Evolutionary conservation across 2,329 filamentous ascomycete genomes (phyloP).

Genomic region (Alternaria rosae): DNA sequence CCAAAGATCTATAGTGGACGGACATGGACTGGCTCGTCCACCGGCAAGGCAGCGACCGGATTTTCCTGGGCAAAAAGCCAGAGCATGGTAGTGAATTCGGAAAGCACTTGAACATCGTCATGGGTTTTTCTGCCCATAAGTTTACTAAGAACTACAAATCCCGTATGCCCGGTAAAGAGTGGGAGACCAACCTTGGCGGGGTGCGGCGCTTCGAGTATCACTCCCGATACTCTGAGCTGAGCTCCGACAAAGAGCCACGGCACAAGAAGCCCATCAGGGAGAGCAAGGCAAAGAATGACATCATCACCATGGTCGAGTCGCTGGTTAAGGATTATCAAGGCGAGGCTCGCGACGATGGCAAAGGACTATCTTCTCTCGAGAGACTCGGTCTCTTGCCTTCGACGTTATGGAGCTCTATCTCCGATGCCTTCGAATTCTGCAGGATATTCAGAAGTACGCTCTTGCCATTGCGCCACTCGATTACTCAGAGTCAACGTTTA

Average conservation of each 20-base stretch:
- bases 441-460: neutral
- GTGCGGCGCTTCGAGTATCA: neutral
- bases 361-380: neutral
- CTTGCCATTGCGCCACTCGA: neutral
- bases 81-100: neutral
- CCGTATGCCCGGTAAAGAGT: too few species aligned
- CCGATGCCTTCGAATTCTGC: neutral
- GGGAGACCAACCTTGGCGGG: too few species aligned
- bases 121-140: neutral
- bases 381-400: neutral
- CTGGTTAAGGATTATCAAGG: neutral
- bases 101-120: neutral
- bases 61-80: neutral
- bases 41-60: neutral
- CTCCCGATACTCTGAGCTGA: neutral
- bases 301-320: neutral
- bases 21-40: neutral
- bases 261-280: neutral
- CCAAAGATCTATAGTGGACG: neutral
- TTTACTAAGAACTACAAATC: neutral
- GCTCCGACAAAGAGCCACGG: too few species aligned
- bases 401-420: neutral
- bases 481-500: neutral
- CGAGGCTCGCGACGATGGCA: too few species aligned
- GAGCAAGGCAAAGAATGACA: neutral